Base-by-base conservation (phyloP, 2,329 filamentous ascomycete species). In the Lachnellula hyalina region DNA sequence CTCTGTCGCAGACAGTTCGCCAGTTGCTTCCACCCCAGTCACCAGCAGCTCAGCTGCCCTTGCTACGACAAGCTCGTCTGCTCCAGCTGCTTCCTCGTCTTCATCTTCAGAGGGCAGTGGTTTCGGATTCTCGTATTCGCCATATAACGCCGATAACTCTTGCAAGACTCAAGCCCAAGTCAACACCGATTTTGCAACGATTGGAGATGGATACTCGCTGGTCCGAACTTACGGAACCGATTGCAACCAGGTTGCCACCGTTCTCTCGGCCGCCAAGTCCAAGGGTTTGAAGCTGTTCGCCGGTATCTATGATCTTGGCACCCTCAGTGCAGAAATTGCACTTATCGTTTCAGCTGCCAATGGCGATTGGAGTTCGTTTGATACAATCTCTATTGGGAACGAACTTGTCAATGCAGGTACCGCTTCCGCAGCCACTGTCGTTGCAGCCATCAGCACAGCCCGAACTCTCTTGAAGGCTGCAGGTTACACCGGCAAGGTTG, bases 191-290 rank as follows among this genome's bases (percentile, higher is more conserved):
- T 81, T 94, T 62, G 72, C 73, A 15, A 72, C 71, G 50, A 74
- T 83, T 28, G 74, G 73, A 14, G 68, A 71, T 21, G 70, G 72
- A 14, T 91, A 87, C 71, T 76, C 77, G 17, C 71, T 84, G 36
- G 74, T 95, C 52, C 87, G 91, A 49, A 80, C 89, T 66, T 96
- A 96, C 67, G 90, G 90, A 51, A 83, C 84, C 54, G 89, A 91
- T 70, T 95, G 90, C 70, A 75, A 89, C 65, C 87, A 92, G 69
- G 79, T 90, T 40, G 69, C 77, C 2, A 81, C 77, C 14, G 81
- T 87, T 17, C 73, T 87, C 34, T 71, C 76, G 11, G 85, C 85
- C 8, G 86, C 85, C 38, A 82, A 82, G 63, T 71, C 77, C n/a
- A 78, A 83, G 63, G 79, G 78, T 47, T 79, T 89, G 68, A 85